Evolutionary conservation across 2,329 filamentous ascomycete genomes (phyloP), one percentile per base, ranked within the genome.

Genomic region (Ophiosphaerella herpotricha): DNA sequence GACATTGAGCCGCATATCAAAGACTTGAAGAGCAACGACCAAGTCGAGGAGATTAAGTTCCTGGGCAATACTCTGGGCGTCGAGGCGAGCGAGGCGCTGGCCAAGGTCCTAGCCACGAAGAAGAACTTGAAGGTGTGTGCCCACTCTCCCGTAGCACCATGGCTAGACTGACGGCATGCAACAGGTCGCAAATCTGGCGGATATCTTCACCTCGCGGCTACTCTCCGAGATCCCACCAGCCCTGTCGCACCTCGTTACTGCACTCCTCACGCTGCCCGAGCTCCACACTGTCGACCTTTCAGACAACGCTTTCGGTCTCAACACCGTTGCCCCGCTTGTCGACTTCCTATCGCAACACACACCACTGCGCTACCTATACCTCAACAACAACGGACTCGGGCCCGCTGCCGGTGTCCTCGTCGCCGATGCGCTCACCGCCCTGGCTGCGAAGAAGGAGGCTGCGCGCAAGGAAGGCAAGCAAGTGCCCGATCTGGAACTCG

Each of bases 331-430:
- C 32, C 94, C 93, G 8, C 85, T 99, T 41, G 90, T 96, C 61
- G 89, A 90, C 52, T 99, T 99, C 78, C 85, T 99, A 55, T 87
- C 89, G 47, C 83, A 87, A 50, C 93, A 97, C 76, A 85, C 89
- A 3, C 93, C 94, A 2, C 86, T 99, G 36, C 91, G 92, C 75
- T 92, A 97, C 75, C 85, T 99, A 24, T 91, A 95, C 75, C 85
- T 99, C 50, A 97, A 97, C 82, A 99, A 99, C 82, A 99, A 99
- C 74, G 94, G 94, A 24, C 85, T 99, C 33, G 94, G 94, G 11
- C 94, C 94, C 18, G 87, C 91, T 54, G 93, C 93, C 8, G 94
- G 94, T 50, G 90, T 90, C 39, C 81, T 94, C 46, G 87, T 99
- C 63, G 94, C 93, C 42, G 87, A 97, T 70, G 90, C 94, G 6